Conservation (phyloP, 495 filamentous ascomycete species). For the Talaromyces liani region DNA sequence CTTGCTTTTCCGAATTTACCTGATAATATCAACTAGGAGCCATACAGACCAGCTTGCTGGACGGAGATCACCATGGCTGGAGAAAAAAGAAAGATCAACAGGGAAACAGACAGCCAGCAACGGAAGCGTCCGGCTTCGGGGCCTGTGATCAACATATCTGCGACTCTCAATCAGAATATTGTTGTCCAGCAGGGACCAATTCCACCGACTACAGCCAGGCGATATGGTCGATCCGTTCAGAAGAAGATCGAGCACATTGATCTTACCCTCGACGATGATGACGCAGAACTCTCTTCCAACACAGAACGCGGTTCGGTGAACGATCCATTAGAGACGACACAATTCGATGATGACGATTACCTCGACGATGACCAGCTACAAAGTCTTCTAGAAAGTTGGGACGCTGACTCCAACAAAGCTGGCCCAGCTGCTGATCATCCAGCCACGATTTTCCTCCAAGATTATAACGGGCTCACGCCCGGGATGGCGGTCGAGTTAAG, state of each 20-base stretch:
- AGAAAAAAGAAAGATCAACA: background rate
- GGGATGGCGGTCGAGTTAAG: conserved; percentile 19
- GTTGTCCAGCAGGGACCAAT: background rate
- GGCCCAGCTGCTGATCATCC: background rate
- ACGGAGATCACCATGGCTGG: background rate
- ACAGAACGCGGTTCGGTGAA: background rate
- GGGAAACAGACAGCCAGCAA: background rate
- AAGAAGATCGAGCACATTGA: background rate
- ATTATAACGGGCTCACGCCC: conserved; percentile 8
- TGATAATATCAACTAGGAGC: background rate
- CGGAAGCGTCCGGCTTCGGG: background rate
- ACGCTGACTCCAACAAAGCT: background rate
- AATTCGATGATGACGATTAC: conserved; percentile 17
- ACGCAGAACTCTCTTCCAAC: background rate
- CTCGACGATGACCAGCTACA: conserved; percentile 17
- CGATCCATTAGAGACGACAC: background rate
- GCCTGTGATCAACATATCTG: background rate
- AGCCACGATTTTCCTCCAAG: background rate
- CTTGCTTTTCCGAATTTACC: background rate
- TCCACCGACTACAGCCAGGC: background rate
- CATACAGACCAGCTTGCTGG: background rate
- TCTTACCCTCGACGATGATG: background rate
- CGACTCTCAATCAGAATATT: background rate
- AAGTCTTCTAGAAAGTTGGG: conserved; percentile 9
- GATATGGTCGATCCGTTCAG: background rate